A percentile compares a stretch with the other conserved stretches of the same genome.
These are phyloP conservation scores for Hordeum vulgare DNA, from an alignment of 176 grass and related monocot genomes.

Conservation along the genomic window DNA sequence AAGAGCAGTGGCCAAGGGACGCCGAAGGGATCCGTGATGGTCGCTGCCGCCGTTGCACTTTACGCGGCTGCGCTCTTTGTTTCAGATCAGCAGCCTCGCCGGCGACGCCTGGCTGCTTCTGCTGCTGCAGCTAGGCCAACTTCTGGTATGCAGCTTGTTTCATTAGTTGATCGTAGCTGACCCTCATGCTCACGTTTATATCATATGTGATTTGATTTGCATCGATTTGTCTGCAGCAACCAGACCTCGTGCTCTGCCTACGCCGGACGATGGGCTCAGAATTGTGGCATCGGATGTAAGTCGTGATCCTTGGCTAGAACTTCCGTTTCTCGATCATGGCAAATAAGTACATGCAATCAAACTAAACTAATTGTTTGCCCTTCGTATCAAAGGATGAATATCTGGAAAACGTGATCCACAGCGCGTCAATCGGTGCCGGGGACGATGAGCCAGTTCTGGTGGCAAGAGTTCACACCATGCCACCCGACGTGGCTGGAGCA, in stretches of 20 bases:
- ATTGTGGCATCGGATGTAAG: constrained; percentile 36
- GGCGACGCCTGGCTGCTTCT: neutral
- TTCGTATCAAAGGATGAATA: neutral
- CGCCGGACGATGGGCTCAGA: constrained; percentile 21
- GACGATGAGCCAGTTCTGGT: constrained; percentile 31
- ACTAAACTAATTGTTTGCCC: neutral
- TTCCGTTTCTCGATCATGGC: neutral
- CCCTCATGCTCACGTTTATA: neutral
- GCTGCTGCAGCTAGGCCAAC: neutral
- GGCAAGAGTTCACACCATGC: constrained; percentile 11
- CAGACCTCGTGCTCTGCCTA: constrained; percentile 6
- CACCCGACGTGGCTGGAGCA: neutral
- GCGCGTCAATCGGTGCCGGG: constrained; percentile 33
- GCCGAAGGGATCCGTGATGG: neutral
- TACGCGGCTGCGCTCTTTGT: neutral
- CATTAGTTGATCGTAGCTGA: neutral
- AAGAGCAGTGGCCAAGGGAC: neutral
- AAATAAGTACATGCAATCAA: neutral
- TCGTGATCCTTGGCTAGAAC: neutral
- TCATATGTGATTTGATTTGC: neutral
- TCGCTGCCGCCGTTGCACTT: neutral
- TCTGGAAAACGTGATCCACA: constrained; percentile 26
- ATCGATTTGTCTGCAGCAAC: neutral
- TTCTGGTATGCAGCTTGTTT: constrained; percentile 10
- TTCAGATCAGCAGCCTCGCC: neutral